Base-by-base conservation (phyloP, 1,139 yeast genomes). In the Barnettozyma hawaiiensis region DNA sequence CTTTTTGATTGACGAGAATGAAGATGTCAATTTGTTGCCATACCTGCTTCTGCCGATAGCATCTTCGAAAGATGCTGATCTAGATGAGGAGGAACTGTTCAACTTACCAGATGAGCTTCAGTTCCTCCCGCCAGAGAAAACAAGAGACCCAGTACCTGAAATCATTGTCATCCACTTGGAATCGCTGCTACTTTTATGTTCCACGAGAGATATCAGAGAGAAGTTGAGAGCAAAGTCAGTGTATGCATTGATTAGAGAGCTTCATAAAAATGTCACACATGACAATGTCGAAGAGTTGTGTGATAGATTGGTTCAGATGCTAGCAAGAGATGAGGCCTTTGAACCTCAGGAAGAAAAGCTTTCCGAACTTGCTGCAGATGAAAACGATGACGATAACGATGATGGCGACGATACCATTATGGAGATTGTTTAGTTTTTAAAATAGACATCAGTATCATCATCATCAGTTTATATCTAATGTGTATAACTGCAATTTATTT, bases 71-170 rank as follows among this genome's bases (percentile, higher is more conserved):
- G 75, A 67, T 47, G 67, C 70, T 7, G 73, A 71, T 35, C 75
- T 84, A 47, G 78, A 85, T 45, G 89, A 81, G 43, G 97, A 90
- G 34, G 97, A 92, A 57, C 76, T 84, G 73, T 83, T 86, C 57
- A 79, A 82, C 42, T 75, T 92, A 51, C 97, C 97, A 1, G 96
- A 86, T 26, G 95, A 86, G 58, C 75, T 90, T 44, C 96, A 87
- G 63, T 70, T 85, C 41, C 68, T 87, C 42, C 85, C 86, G 12
- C 78, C 78, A 23, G 94, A 85, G 51, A 87, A 86, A 61, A 60
- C 69, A 54, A 76, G 95, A 55, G 98, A 92, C 51, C 81, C 94
- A 6, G 69, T 78, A 15, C 64, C 67, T 24, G 78, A 79, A 7
- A 78, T 89, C 42, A 67, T 85, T 42, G 71, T 79, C 41, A 78